Evolutionary conservation across 176 grass and related monocot species (phyloP), one percentile per base, ranked within the genome.

Genomic region (Saccharum spontaneum): DNA sequence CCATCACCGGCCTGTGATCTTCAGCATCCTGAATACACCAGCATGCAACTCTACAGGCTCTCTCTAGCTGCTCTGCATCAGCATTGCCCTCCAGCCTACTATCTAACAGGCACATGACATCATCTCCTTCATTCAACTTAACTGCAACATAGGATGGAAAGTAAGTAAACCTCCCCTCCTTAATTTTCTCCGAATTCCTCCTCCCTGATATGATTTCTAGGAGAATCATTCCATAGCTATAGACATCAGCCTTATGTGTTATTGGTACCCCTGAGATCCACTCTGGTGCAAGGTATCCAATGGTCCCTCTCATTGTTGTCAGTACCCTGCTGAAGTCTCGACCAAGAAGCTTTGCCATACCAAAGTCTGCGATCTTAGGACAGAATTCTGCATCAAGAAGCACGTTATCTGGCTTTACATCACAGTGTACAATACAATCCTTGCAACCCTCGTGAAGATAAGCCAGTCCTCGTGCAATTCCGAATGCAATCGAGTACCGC

Each of bases 1-100:
- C n/a, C 84, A 87, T 90, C 44, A 55, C 57, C 28, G 84, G 89
- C 60, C 84, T 79, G 43, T 69, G 24, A 45, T 60, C 60, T 79
- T 85, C 76, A 18, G 30, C 34, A 20, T 89, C 90, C 62, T 92
- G 90, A 79, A 92, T 92, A 55, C 90, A 92, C 86, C 86, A 89
- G 40, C 82, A 86, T 10, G 90, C 89, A 34, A 87, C 73, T 14
- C 82, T 87, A 2, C 89, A 91, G 9, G 69, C 76, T 48, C 31
- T 78, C 14, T 62, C 30, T 36, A 91, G 57, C 80, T 91, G 67
- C 67, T 84, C 69, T 18, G 39, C 33, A 49, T 89, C 69, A 44
- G 77, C 86, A 75, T 78, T 50, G 0, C 81, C 83, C 39, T 88
- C n/a, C 50, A 87, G 15, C 60, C 11, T 17, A n/a, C 34, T 11